phyloP scores from a whole-genome alignment of 2,329 filamentous ascomycete species.

The Colletotrichum kahawae region DNA sequence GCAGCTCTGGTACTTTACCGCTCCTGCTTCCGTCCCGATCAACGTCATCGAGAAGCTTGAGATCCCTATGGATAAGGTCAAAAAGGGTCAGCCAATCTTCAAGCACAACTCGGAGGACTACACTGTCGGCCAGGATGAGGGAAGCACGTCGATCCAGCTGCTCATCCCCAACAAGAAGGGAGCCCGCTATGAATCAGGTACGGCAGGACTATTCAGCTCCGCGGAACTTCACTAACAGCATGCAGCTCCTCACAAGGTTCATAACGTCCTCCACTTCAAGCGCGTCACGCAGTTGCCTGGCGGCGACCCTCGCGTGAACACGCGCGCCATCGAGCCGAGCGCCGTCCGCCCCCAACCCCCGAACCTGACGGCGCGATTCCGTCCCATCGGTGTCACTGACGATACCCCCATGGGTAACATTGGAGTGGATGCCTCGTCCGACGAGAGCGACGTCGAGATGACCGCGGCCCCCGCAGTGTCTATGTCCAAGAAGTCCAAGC shows the following conservation, averaged over 20 bases:
- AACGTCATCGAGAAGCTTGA: constrained; percentile 69
- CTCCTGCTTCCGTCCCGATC: constrained; percentile 72
- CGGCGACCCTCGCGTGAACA: constrained; percentile 33
- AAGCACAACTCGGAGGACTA: constrained; percentile 69
- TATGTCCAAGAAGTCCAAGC: constrained; percentile 37
- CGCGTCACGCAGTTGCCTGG: constrained; percentile 63
- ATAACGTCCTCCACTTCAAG: constrained; percentile 69
- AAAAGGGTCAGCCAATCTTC: constrained; percentile 60
- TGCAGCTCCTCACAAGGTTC: constrained; percentile 46
- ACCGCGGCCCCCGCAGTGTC: constrained; percentile 36
- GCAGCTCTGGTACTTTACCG: constrained; percentile 82
- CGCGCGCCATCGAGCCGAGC: constrained; percentile 50
- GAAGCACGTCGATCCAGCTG: constrained; percentile 60
- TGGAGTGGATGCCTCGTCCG: constrained; percentile 44
- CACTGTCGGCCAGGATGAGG: constrained; percentile 53
- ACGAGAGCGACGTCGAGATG: constrained; percentile 53
- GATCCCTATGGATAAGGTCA: constrained; percentile 60
- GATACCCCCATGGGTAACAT: constrained; percentile 38
- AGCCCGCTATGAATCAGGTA: constrained; percentile 59
- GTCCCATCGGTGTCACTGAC: constrained; percentile 63
- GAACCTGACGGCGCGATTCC: constrained; percentile 70
- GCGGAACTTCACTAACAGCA: background rate
- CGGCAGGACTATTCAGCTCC: constrained; percentile 27
- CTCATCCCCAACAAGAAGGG: constrained; percentile 64
- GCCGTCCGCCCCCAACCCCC: constrained; percentile 67